A percentile compares a stretch with the other conserved stretches of the same genome.
Conservation (phyloP, 2,329 filamentous ascomycete genomes). For the Tolypocladium tundrense region DNA sequence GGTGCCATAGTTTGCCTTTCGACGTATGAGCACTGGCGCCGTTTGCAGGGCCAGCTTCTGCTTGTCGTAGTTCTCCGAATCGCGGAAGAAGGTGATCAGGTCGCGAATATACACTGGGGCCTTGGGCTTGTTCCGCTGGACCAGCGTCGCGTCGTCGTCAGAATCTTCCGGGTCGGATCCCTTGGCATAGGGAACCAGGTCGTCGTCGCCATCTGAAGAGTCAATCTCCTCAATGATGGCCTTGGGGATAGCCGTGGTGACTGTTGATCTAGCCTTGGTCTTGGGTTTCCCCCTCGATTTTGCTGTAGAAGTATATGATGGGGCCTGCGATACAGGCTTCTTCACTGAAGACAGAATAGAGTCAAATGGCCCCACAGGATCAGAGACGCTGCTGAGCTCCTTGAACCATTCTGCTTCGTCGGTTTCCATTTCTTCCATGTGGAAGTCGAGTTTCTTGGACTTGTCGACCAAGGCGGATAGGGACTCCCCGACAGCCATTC, state of each 20-base stretch:
- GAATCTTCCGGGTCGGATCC: conserved; percentile 85
- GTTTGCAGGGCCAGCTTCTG: conserved; percentile 71
- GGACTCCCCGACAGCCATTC: conserved; percentile 77
- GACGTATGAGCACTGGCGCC: conserved; percentile 70
- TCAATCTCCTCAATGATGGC: conserved; percentile 57
- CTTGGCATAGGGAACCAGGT: conserved; percentile 70
- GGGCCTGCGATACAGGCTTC: neutral
- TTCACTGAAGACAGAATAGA: conserved; percentile 28
- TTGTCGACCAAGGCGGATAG: conserved; percentile 55
- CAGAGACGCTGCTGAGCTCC: conserved; percentile 49
- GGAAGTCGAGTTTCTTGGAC: conserved; percentile 69
- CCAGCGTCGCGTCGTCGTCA: conserved; percentile 81
- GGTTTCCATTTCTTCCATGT: conserved; percentile 66
- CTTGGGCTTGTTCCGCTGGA: conserved; percentile 72
- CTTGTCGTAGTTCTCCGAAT: conserved; percentile 74
- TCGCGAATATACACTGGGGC: conserved; percentile 88
- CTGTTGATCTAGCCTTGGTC: conserved; percentile 14
- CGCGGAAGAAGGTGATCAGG: conserved; percentile 66
- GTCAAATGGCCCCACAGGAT: conserved; percentile 50
- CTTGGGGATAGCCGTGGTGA: conserved; percentile 21
- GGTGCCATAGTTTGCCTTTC: conserved; percentile 79
- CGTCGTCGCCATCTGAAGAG: conserved; percentile 49
- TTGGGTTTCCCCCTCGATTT: conserved; percentile 5
- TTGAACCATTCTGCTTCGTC: conserved; percentile 70
- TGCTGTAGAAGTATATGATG: conserved; percentile 1